Percentiles rank a stretch among this genome's conserved stretches.
Evolutionary conservation across 2,329 filamentous ascomycete species (phyloP).

Genomic region (Davidsoniella neocaledoniae): DNA sequence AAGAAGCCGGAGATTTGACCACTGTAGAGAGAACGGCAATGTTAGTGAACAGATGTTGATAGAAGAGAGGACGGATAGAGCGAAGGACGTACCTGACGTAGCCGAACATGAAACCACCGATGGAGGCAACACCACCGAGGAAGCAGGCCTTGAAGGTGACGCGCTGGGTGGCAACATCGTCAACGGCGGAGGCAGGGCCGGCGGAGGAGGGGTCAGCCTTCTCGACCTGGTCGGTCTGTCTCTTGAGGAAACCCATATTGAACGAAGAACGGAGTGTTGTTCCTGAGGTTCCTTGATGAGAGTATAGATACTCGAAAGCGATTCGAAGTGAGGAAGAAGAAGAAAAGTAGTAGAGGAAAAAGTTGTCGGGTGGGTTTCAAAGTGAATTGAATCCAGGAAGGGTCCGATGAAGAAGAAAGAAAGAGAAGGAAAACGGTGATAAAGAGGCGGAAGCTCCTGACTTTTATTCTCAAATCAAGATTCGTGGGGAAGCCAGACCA

Average conservation of each 20-base stretch:
- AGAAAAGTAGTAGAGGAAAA: not conserved
- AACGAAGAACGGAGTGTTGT: not conserved
- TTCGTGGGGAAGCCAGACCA: not conserved
- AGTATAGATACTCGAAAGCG: no score
- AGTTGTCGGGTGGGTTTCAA: not conserved
- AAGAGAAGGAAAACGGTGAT: not conserved
- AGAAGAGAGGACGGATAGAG: not conserved
- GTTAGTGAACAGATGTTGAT: not conserved
- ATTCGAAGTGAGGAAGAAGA: not conserved
- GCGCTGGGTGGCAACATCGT: slow-evolving; percentile 15
- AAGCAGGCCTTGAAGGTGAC: slow-evolving; percentile 28
- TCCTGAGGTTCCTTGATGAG: not conserved
- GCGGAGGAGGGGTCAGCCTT: slow-evolving; percentile 8
- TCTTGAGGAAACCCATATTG: slow-evolving; percentile 12
- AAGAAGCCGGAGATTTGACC: slow-evolving; percentile 47
- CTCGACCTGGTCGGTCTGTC: slow-evolving; percentile 12
- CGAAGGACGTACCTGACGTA: slow-evolving; percentile 30
- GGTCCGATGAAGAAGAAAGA: slow-evolving; percentile 10
- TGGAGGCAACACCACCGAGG: slow-evolving; percentile 33
- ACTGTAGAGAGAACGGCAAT: slow-evolving; percentile 18
- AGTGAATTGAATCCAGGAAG: slow-evolving; percentile 6
- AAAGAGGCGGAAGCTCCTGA: slow-evolving; percentile 6
- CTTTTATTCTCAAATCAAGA: slow-evolving; percentile 7
- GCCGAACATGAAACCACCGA: slow-evolving; percentile 41
- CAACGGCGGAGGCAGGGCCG: not conserved